Conservation (phyloP, 768 basidiomycete genomes). For the Mycena rosella region DNA sequence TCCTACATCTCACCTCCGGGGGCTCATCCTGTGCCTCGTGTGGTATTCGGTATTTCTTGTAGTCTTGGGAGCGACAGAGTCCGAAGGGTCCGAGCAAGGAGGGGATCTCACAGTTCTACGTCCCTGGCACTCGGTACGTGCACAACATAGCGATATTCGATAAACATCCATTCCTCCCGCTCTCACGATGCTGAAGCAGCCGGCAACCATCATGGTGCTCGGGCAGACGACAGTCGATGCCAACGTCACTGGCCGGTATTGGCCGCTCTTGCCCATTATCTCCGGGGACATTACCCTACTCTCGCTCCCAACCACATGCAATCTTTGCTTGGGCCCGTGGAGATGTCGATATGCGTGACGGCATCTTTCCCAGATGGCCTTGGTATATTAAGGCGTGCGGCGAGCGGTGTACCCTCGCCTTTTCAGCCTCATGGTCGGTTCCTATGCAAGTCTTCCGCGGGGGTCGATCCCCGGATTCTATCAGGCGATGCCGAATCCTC, state of each 20-base stretch:
- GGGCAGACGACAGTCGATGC: slow-evolving; percentile 4
- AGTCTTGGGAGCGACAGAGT: too few relatives aligned
- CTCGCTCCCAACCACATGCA: slow-evolving; percentile 9
- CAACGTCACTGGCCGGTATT: neutral
- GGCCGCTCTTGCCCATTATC: slow-evolving; percentile 1
- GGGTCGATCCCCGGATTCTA: neutral
- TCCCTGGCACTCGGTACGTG: too few relatives aligned
- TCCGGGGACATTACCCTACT: neutral
- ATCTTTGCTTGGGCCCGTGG: neutral
- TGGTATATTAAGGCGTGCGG: neutral
- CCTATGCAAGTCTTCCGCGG: neutral
- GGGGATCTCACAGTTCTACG: too few relatives aligned
- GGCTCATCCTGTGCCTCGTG: too few relatives aligned
- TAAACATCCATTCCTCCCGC: neutral
- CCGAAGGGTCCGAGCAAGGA: too few relatives aligned
- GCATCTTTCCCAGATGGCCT: neutral
- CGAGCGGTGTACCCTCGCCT: neutral
- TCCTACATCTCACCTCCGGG: too few relatives aligned
- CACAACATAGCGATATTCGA: slow-evolving; percentile 2
- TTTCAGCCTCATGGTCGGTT: neutral
- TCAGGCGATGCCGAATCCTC: neutral
- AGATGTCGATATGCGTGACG: slow-evolving; percentile 1
- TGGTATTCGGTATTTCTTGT: too few relatives aligned
- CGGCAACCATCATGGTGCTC: slow-evolving; percentile 15
- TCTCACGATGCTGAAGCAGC: neutral